Conservation (phyloP, 2,329 filamentous ascomycete genomes). For the Stagonosporopsis chrysanthemi region DNA sequence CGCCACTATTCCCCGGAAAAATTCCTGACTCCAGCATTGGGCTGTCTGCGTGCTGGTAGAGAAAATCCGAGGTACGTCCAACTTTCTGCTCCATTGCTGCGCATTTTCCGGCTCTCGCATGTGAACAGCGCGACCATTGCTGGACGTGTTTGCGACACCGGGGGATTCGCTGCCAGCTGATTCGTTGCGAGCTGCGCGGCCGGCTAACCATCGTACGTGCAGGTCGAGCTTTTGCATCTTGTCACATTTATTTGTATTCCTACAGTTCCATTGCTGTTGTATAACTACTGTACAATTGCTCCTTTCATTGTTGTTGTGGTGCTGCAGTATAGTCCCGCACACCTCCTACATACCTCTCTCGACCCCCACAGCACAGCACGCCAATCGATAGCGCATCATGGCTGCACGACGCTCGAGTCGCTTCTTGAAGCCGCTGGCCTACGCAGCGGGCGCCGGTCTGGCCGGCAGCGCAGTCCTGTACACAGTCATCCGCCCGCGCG, state of each 20-base stretch:
- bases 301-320: not conserved
- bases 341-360: not conserved
- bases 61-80: constrained; percentile 10
- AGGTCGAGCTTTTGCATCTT: constrained; percentile 14
- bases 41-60: constrained; percentile 12
- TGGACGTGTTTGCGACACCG: constrained; percentile 7
- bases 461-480: constrained; percentile 66
- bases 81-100: not conserved
- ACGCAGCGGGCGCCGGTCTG: constrained; percentile 63
- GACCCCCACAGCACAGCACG: constrained; percentile 15
- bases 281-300: not conserved
- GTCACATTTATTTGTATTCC: constrained; percentile 13
- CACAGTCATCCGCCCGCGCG: constrained; percentile 71
- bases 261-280: not conserved
- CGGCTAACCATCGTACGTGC: constrained; percentile 13
- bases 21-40: constrained; percentile 9
- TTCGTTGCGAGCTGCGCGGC: constrained; percentile 17
- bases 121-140: not conserved
- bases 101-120: constrained; percentile 7
- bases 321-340: constrained; percentile 5
- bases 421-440: constrained; percentile 65
- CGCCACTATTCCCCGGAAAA: constrained; percentile 21
- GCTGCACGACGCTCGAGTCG: constrained; percentile 51
- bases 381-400: constrained; percentile 35
- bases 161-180: constrained; percentile 9